Conservation (phyloP, 208 protist genomes). For the Porcisia deanei region DNA sequence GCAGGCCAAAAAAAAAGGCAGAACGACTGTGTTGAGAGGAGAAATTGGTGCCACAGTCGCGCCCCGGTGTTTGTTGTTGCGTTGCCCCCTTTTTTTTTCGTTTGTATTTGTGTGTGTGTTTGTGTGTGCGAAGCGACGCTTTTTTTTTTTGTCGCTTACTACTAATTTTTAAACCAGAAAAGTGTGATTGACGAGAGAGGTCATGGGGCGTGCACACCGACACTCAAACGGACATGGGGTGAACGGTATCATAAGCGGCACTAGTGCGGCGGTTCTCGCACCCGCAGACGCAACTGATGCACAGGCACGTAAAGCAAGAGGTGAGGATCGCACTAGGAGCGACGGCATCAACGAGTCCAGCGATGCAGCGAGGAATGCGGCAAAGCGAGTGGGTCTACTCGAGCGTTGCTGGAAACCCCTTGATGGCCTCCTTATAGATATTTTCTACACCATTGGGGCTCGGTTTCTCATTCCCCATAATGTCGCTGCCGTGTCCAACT, state of each 20-base stretch:
- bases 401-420: conserved; percentile 2
- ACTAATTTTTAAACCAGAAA: not conserved
- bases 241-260: not conserved
- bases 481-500: conserved; percentile 3
- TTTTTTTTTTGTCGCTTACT: not conserved
- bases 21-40: too few relatives aligned
- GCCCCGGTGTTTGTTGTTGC: not conserved
- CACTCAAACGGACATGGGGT: not conserved
- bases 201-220: conserved; percentile 6
- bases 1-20: not conserved
- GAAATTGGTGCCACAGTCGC: not conserved
- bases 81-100: not conserved
- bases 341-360: not conserved
- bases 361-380: not conserved
- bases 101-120: not conserved
- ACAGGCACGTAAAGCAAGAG: not conserved
- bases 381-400: not conserved
- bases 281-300: not conserved
- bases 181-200: not conserved
- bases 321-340: not conserved
- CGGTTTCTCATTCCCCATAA: conserved; percentile 25
- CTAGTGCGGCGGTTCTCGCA: not conserved
- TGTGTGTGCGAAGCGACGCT: not conserved
- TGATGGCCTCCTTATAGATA: not conserved
- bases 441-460: conserved; percentile 26